Evolutionary conservation across 441 rosid genomes (phyloP).

Genomic region (Jatropha multifida): DNA sequence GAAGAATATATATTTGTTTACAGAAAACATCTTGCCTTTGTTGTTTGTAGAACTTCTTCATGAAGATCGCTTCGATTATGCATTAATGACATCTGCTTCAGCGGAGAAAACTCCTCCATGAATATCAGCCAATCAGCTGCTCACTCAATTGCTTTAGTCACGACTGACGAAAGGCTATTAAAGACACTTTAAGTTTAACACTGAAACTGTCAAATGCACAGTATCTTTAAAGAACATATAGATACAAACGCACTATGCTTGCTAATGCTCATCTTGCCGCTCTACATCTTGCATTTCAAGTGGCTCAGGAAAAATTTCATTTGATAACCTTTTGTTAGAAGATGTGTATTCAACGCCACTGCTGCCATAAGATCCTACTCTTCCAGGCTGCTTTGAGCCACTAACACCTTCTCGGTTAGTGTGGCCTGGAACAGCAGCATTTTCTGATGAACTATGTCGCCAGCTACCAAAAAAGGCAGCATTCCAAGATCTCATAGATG

Average conservation of each 20-base stretch:
- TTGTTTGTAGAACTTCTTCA: not conserved
- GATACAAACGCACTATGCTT: not conserved
- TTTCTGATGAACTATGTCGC: constrained; percentile 72
- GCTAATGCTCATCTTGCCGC: constrained; percentile 38
- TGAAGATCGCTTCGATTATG: not conserved
- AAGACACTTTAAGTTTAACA: not conserved
- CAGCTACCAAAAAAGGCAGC: constrained; percentile 82
- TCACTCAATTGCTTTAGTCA: not conserved
- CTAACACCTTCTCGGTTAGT: constrained; percentile 38
- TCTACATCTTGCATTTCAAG: constrained; percentile 44
- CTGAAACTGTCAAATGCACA: not conserved
- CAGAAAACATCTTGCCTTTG: not conserved
- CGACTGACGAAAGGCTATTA: constrained; percentile 4
- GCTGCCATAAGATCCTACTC: constrained; percentile 65
- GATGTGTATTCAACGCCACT: constrained; percentile 56
- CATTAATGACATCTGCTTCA: not conserved
- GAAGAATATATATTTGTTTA: constrained; percentile 1
- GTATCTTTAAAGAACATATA: not conserved
- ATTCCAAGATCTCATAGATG: constrained; percentile 88
- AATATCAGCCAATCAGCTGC: not conserved
- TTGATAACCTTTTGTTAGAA: constrained; percentile 61
- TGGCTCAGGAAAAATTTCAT: constrained; percentile 83
- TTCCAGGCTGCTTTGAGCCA: constrained; percentile 57
- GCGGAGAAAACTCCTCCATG: not conserved
- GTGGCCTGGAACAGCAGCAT: constrained; percentile 27